Percentiles rank a stretch among this genome's conserved stretches.
These are phyloP conservation scores for Colletotrichum endophyticum DNA, from an alignment of 2,329 filamentous ascomycete species.

Conservation along the genomic window DNA sequence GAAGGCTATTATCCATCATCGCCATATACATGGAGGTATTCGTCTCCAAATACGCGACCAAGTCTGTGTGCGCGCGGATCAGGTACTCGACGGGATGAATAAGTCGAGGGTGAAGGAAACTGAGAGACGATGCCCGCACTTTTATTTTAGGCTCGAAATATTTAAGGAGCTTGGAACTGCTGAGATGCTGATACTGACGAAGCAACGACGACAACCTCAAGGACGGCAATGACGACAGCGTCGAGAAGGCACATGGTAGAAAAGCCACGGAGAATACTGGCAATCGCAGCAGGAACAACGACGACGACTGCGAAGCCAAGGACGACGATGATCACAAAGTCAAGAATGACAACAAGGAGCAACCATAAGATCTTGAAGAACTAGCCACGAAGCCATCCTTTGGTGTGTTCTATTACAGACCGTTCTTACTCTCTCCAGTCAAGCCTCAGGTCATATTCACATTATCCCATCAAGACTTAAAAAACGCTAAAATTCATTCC, in stretches of 20 bases:
- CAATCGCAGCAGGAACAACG: background rate
- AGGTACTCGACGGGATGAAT: background rate
- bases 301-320: background rate
- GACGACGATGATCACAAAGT: background rate
- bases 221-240: background rate
- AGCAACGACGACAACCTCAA: background rate
- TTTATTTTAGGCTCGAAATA: accelerated
- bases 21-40: background rate
- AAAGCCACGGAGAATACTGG: no score
- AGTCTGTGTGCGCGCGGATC: background rate
- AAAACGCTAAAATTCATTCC: background rate
- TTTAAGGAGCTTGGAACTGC: background rate
- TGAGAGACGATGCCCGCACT: background rate
- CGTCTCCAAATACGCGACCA: background rate
- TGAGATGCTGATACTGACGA: accelerated
- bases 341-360: background rate
- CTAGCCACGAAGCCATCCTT: accelerated
- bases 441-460: background rate
- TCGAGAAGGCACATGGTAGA: background rate
- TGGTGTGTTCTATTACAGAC: background rate
- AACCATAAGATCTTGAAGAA: background rate
- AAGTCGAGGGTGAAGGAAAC: background rate
- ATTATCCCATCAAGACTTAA: accelerated
- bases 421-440: accelerated
- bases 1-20: background rate